Evolutionary conservation across 805 yeast species (phyloP).

Genomic region (Wickerhamiella azymoides): DNA sequence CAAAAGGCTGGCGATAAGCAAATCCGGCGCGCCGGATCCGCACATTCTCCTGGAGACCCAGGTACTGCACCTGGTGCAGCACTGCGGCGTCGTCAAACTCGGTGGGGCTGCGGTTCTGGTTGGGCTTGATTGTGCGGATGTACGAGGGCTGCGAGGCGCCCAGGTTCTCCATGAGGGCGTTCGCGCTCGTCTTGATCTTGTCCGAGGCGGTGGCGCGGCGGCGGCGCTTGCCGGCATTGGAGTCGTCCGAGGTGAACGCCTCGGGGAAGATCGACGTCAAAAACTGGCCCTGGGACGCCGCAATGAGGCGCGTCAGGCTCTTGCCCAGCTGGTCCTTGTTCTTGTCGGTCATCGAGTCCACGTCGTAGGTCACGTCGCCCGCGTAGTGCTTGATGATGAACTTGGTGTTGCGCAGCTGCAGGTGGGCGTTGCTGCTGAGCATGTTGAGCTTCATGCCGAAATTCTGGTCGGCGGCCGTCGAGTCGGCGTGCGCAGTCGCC

Average conservation of each 20-base stretch:
- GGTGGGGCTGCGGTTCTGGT: slow-evolving; percentile 77
- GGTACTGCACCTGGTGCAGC: slow-evolving; percentile 85
- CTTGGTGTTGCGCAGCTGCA: slow-evolving; percentile 76
- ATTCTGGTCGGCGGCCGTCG: slow-evolving; percentile 90
- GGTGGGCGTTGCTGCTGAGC: slow-evolving; percentile 71
- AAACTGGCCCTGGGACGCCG: slow-evolving; percentile 57
- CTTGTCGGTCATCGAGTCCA: slow-evolving; percentile 84
- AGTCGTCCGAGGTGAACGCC: slow-evolving; percentile 44
- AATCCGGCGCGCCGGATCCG: slow-evolving; percentile 97
- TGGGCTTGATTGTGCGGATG: slow-evolving; percentile 94
- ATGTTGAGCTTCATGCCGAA: slow-evolving; percentile 82
- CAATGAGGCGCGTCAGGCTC: slow-evolving; percentile 68
- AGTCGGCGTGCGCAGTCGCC: slow-evolving; percentile 97
- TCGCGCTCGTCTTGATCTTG: slow-evolving; percentile 84
- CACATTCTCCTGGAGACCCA: slow-evolving; percentile 93
- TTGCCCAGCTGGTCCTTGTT: slow-evolving; percentile 88
- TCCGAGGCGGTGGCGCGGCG: slow-evolving; percentile 96
- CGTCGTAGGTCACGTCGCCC: slow-evolving; percentile 92
- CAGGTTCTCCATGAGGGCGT: slow-evolving; percentile 73
- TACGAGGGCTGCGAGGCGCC: slow-evolving; percentile 90
- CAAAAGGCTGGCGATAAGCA: slow-evolving; percentile 93
- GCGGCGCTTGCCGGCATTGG: slow-evolving; percentile 34
- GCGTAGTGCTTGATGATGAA: slow-evolving; percentile 93
- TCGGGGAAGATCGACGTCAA: slow-evolving; percentile 47
- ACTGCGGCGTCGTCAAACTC: slow-evolving; percentile 86